Evolutionary conservation across 306 rosid species (phyloP).

Genomic region (Biancaea sappan): DNA sequence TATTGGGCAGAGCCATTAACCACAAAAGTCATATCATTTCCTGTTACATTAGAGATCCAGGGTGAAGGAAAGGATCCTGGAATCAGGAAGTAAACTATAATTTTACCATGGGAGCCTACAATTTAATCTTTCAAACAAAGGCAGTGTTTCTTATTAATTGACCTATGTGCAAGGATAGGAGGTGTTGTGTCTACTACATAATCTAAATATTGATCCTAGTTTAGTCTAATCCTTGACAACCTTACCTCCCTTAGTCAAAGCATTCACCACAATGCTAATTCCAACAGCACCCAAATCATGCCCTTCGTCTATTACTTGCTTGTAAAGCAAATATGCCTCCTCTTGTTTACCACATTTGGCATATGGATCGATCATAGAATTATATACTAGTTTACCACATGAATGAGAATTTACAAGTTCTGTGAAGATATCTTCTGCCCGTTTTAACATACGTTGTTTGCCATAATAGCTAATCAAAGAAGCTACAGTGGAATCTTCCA

Average conservation of each 20-base stretch:
- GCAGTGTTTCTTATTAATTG: conserved; percentile 1
- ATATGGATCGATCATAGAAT: conserved; percentile 82
- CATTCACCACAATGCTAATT: conserved; percentile 78
- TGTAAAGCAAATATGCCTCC: conserved; percentile 73
- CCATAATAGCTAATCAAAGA: conserved; percentile 70
- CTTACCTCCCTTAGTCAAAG: conserved; percentile 75
- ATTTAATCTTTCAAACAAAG: conserved; percentile 6
- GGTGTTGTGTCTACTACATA: background rate
- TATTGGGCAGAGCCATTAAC: background rate
- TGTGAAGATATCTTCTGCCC: conserved; percentile 71
- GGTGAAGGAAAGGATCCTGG: background rate
- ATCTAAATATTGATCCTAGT: conserved; percentile 26
- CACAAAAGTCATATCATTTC: background rate
- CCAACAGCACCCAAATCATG: conserved; percentile 70
- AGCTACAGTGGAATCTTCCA: conserved; percentile 60
- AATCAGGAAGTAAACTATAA: background rate
- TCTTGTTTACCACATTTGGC: conserved; percentile 77
- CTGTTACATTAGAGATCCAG: background rate
- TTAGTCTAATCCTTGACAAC: conserved; percentile 2
- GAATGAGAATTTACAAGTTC: conserved; percentile 54
- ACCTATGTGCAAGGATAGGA: conserved; percentile 13
- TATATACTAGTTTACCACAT: conserved; percentile 46
- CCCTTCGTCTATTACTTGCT: conserved; percentile 59
- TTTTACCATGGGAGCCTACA: background rate
- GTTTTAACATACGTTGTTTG: conserved; percentile 64